A percentile compares a stretch with the other conserved stretches of the same genome.
These are phyloP conservation scores for Tulasnella sp. DNA, from an alignment of 768 basidiomycete species.

Conservation along the genomic window DNA sequence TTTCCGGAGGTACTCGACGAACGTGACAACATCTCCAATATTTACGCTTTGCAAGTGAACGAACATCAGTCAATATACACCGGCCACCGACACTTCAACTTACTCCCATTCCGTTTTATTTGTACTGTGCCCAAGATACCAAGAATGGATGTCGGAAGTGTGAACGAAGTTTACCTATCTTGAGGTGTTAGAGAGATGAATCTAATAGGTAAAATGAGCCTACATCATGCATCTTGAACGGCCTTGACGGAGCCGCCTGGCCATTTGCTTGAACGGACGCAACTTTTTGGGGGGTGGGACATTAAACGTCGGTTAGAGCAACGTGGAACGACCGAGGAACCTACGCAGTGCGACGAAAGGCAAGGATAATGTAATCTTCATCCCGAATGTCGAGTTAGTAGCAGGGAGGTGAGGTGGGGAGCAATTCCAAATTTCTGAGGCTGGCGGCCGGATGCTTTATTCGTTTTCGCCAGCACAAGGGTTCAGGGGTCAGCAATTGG, in stretches of 20 bases:
- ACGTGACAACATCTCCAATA: slow-evolving; percentile 13
- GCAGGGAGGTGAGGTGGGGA: neutral
- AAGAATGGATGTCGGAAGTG: slow-evolving; percentile 15
- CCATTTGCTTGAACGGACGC: neutral
- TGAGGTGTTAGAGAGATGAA: neutral
- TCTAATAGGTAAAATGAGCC: neutral
- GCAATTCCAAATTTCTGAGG: neutral
- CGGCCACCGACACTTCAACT: neutral
- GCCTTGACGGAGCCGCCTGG: neutral
- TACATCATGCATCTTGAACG: neutral
- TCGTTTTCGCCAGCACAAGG: neutral
- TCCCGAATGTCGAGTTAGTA: neutral
- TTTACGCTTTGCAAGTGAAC: neutral
- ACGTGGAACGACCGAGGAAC: neutral
- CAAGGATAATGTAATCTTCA: neutral
- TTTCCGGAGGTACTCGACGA: neutral
- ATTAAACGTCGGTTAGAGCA: neutral
- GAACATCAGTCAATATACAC: neutral
- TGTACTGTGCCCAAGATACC: slow-evolving; percentile 8
- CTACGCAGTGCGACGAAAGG: neutral
- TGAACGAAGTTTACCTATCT: slow-evolving; percentile 11
- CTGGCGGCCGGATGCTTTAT: neutral
- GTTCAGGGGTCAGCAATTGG: neutral
- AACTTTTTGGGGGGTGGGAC: neutral
- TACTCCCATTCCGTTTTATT: neutral